phyloP scores from a whole-genome alignment of 169 alveolate genomes.

The Eimeria praecox region DNA sequence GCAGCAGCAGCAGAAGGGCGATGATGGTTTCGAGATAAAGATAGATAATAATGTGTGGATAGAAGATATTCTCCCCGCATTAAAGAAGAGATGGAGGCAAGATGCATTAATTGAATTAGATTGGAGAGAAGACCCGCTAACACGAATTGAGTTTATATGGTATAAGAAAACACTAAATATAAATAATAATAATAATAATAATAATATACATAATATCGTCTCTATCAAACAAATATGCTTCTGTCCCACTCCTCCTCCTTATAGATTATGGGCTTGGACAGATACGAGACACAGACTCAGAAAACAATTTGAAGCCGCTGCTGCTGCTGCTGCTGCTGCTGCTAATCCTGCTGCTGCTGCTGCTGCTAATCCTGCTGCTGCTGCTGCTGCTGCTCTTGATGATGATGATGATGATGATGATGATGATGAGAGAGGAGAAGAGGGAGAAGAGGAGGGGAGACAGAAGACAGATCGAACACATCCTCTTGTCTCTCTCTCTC shows the following conservation, averaged over 20 bases:
- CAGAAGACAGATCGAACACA: not conserved
- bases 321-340: constrained; percentile 4
- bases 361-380: not conserved
- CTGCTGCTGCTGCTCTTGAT: no score
- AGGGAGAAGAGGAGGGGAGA: not conserved
- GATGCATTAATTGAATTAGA: constrained; percentile 49
- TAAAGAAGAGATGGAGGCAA: constrained; percentile 24
- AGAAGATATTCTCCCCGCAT: constrained; percentile 46
- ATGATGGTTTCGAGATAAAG: not conserved
- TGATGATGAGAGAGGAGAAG: not conserved
- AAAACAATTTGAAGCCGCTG: not conserved
- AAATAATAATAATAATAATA: not conserved
- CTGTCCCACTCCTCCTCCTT: constrained; percentile 73
- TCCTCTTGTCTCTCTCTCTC: not conserved
- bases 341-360: not conserved
- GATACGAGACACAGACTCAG: constrained; percentile 31
- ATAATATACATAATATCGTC: no score
- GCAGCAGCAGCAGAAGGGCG: constrained; percentile 14
- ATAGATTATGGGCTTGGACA: constrained; percentile 60
- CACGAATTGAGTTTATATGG: constrained; percentile 54
- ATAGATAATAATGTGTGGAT: not conserved
- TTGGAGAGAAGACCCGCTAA: constrained; percentile 74
- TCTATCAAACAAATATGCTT: constrained; percentile 68
- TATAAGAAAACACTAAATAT: constrained; percentile 23
- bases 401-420: no score